Conservation (phyloP, 352 stramenopile species). For the Globisporangium alternatum region DNA sequence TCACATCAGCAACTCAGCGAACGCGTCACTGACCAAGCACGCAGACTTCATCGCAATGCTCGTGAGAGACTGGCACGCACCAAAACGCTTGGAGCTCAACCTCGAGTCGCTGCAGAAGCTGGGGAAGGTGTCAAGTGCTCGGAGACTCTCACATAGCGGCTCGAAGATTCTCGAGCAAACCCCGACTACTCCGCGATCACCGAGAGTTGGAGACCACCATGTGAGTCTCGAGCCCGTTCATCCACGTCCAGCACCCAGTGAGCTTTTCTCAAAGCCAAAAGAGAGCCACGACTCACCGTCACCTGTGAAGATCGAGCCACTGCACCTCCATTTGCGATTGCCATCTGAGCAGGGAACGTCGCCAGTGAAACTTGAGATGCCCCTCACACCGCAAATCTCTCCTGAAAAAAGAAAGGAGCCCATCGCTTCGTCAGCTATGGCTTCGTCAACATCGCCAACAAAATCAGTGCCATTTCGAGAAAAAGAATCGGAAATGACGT, state of each 20-base stretch:
- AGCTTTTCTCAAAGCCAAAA: slow-evolving; percentile 24
- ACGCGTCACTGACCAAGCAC: slow-evolving; percentile 17
- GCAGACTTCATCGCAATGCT: slow-evolving; percentile 48
- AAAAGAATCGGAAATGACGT: slow-evolving; percentile 12
- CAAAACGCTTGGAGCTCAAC: slow-evolving; percentile 67
- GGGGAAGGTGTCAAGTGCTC: slow-evolving; percentile 15
- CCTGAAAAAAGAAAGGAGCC: slow-evolving; percentile 1
- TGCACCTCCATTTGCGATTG: slow-evolving; percentile 16
- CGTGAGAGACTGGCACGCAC: slow-evolving; percentile 50
- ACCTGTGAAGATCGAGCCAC: slow-evolving; percentile 35
- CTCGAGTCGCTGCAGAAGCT: slow-evolving; percentile 64
- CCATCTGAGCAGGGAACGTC: slow-evolving; percentile 9
- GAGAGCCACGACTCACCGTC: slow-evolving; percentile 22
- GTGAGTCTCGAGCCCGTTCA: slow-evolving; percentile 14
- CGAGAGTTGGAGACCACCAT: slow-evolving; percentile 5
- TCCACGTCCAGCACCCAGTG: slow-evolving; percentile 11
- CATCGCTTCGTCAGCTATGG: background rate
- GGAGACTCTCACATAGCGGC: slow-evolving; percentile 11
- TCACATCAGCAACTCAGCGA: slow-evolving; percentile 32
- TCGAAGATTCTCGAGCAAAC: slow-evolving; percentile 9
- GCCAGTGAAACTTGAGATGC: slow-evolving; percentile 13
- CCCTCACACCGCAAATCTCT: background rate
- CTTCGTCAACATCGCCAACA: slow-evolving; percentile 6
- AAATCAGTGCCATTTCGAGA: slow-evolving; percentile 11
- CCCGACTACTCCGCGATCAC: slow-evolving; percentile 8